Conservation (phyloP, 306 rosid genomes). For the Acacia acuminata region DNA sequence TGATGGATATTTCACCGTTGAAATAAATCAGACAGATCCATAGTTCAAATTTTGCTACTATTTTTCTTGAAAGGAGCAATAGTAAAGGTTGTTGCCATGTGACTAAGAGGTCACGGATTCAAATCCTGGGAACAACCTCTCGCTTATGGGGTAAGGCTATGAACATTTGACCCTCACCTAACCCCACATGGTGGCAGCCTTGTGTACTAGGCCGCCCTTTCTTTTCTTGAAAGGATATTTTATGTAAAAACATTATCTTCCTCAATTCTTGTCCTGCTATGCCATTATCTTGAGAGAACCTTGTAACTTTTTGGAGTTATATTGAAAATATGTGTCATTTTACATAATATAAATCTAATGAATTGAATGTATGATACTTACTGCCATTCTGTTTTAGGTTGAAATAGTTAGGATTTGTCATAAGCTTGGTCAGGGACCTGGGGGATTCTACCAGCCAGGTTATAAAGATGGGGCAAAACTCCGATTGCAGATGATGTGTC, state of each 20-base stretch:
- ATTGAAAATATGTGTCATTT: neutral
- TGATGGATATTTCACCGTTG: neutral
- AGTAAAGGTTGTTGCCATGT: no score
- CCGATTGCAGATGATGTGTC: conserved; percentile 71
- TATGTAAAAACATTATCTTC: neutral
- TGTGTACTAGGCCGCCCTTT: no score
- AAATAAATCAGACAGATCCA: neutral
- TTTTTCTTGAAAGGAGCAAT: neutral
- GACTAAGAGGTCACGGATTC: no score
- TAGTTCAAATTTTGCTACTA: neutral
- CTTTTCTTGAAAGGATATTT: neutral
- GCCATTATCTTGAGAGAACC: neutral
- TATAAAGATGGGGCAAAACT: conserved; percentile 62
- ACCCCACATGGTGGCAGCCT: no score
- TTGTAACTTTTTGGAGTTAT: neutral
- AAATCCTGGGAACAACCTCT: no score
- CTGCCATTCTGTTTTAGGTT: conserved; percentile 37
- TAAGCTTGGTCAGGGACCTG: conserved; percentile 58
- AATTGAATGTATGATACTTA: neutral
- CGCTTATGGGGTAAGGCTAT: no score
- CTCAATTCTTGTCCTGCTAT: neutral
- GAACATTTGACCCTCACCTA: no score
- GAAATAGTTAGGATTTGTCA: conserved; percentile 47
- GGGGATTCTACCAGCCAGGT: conserved; percentile 73
- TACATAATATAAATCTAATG: neutral